phyloP scores from a whole-genome alignment of 805 yeast species.

The Kuraishia borneana region DNA sequence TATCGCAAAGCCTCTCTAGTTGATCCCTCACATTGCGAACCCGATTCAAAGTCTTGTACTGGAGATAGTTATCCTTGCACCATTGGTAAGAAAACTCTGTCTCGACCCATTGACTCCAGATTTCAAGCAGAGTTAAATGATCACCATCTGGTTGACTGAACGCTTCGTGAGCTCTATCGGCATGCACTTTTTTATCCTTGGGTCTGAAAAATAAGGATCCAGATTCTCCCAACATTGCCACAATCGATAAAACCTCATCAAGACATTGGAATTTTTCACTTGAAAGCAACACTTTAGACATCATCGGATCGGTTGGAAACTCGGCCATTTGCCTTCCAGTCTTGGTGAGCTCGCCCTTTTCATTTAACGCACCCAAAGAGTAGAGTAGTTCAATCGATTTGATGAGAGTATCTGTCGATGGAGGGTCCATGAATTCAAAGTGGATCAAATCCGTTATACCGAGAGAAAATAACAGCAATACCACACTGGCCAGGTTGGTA shows the following conservation, averaged over 20 bases:
- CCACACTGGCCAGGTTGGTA: slow-evolving; percentile 67
- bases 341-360: slow-evolving; percentile 65
- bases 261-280: slow-evolving; percentile 54
- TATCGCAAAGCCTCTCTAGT: slow-evolving; percentile 45
- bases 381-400: slow-evolving; percentile 75
- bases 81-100: slow-evolving; percentile 60
- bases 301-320: slow-evolving; percentile 86
- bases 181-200: slow-evolving; percentile 50
- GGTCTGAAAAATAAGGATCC: slow-evolving; percentile 63
- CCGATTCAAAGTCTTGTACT: slow-evolving; percentile 58
- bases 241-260: slow-evolving; percentile 58
- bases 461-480: slow-evolving; percentile 65
- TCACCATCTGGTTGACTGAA: slow-evolving; percentile 57
- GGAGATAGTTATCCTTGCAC: slow-evolving; percentile 80
- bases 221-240: slow-evolving; percentile 78
- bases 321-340: slow-evolving; percentile 81
- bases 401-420: slow-evolving; percentile 60
- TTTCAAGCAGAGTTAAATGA: slow-evolving; percentile 62
- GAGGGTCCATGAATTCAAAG: slow-evolving; percentile 89
- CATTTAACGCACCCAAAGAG: slow-evolving; percentile 77
- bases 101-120: slow-evolving; percentile 69
- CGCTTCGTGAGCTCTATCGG: slow-evolving; percentile 49
- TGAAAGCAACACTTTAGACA: slow-evolving; percentile 63
- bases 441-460: slow-evolving; percentile 75
- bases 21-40: slow-evolving; percentile 67